Evolutionary conservation across 805 yeast genomes (phyloP), one percentile per base, ranked within the genome.

Genomic region (Wickerhamomyces ciferrii): DNA sequence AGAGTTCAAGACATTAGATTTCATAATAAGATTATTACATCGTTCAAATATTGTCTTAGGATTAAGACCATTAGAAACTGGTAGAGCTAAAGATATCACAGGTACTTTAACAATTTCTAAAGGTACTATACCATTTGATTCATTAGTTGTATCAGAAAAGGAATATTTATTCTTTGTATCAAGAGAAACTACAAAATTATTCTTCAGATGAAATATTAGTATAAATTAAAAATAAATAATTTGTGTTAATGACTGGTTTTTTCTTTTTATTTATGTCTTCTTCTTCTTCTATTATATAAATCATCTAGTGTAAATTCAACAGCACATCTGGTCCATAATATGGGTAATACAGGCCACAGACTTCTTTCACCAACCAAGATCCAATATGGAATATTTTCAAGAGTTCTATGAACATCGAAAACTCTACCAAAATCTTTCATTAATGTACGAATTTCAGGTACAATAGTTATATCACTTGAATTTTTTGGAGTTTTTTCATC

Each of bases 371-470:
- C 99, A 29, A 91, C 88, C 44, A 77, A 69, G 14, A 90, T 81
- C 96, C 97, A 92, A 60, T 89, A 88, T 5, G 89, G 85, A 20
- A 90, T 84, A 61, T 88, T 90, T 59, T 89, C 96, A 57, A 89
- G 78, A 0, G 90, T 83, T 53, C 89, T 71, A 39, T 89, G 83
- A 50, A 88, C 78, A 53, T 89, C 70, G 44, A 60, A 60, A 8
- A 60, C 62, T 35, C 62, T 51, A 2, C 61, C 57, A 39, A 59
- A 60, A 38, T 60, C 64, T 31, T 47, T 53, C 9, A 59, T 50
- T 43, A 90, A 67, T 32, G 88, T 81, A 45, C 84, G 73, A 43
- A 90, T 68, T 58, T 84, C 92, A 0, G 98, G 98, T 5, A 92
- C 97, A 37, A 94, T 84, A 0, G 96, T 87, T 17, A 92, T 81